Percentiles rank a stretch among this genome's conserved stretches.
Evolutionary conservation across 2,329 filamentous ascomycete genomes (phyloP).

Genomic region (Neopestalotiopsis sp.): DNA sequence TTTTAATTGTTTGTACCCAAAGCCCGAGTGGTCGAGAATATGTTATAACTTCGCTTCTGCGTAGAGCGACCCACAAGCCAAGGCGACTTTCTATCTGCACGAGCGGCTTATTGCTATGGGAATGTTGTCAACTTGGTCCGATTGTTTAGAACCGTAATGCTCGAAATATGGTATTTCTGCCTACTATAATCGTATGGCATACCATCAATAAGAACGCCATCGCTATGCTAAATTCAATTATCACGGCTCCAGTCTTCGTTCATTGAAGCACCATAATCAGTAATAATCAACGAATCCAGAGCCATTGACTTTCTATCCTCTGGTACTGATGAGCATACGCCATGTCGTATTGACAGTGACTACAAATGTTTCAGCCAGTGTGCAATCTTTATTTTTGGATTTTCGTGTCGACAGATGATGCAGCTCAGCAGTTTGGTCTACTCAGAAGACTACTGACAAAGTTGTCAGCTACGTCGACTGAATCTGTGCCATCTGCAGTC

Average conservation of each 20-base stretch:
- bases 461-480: neutral
- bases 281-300: neutral
- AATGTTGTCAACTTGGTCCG: neutral
- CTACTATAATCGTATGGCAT: neutral
- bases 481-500: no score
- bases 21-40: no score
- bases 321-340: neutral
- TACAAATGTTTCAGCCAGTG: no score
- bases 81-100: no score
- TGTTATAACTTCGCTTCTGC: no score
- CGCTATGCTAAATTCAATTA: constrained; percentile 12
- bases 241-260: neutral
- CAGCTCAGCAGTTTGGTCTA: constrained; percentile 7
- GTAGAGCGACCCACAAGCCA: no score
- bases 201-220: constrained; percentile 4
- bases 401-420: neutral
- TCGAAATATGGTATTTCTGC: neutral
- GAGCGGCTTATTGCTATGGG: no score
- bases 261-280: neutral
- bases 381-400: no score
- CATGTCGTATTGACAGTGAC: no score
- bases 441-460: constrained; percentile 9
- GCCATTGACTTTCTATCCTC: neutral
- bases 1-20: no score
- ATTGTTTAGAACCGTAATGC: neutral